Conservation (phyloP, 495 filamentous ascomycete species). For the Penicillium ochrochloron region DNA sequence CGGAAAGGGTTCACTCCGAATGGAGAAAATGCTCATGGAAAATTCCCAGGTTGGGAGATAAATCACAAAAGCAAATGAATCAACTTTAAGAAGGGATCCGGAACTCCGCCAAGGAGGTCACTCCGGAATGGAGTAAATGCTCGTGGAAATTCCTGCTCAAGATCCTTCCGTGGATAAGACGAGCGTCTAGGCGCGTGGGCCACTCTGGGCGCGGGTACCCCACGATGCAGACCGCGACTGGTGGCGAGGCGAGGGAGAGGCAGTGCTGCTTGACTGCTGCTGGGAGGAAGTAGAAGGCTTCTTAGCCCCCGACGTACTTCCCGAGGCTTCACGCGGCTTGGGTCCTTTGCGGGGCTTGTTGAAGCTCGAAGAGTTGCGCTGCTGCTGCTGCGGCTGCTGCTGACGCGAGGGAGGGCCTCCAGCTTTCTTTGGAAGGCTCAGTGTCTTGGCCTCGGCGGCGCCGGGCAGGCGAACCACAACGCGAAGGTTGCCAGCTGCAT, state of each 20-base stretch:
- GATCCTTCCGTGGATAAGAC: neutral
- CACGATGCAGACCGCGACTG: slow-evolving; percentile 40
- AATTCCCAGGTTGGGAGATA: too few species aligned
- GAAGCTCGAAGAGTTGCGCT: slow-evolving; percentile 31
- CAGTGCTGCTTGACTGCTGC: slow-evolving; percentile 30
- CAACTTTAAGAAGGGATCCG: neutral
- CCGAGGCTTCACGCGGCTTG: slow-evolving; percentile 39
- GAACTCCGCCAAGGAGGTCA: neutral
- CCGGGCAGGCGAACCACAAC: slow-evolving; percentile 46
- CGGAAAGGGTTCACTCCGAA: neutral
- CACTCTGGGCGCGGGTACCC: slow-evolving; percentile 34
- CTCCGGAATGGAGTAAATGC: slow-evolving; percentile 5
- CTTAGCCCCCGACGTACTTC: slow-evolving; percentile 26
- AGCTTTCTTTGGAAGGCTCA: slow-evolving; percentile 41
- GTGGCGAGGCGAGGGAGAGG: slow-evolving; percentile 34
- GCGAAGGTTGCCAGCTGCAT: slow-evolving; percentile 38
- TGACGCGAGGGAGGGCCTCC: slow-evolving; percentile 28
- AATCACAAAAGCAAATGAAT: neutral
- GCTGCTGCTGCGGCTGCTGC: slow-evolving; percentile 8
- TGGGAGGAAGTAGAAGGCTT: slow-evolving; percentile 30
- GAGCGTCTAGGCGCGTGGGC: slow-evolving; percentile 25
- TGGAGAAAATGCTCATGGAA: neutral
- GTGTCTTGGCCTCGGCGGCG: slow-evolving; percentile 30
- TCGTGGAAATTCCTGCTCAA: neutral
- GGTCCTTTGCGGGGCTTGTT: slow-evolving; percentile 41